phyloP scores from a whole-genome alignment of 2,329 filamentous ascomycete genomes.

The Macroventuria anomochaeta region DNA sequence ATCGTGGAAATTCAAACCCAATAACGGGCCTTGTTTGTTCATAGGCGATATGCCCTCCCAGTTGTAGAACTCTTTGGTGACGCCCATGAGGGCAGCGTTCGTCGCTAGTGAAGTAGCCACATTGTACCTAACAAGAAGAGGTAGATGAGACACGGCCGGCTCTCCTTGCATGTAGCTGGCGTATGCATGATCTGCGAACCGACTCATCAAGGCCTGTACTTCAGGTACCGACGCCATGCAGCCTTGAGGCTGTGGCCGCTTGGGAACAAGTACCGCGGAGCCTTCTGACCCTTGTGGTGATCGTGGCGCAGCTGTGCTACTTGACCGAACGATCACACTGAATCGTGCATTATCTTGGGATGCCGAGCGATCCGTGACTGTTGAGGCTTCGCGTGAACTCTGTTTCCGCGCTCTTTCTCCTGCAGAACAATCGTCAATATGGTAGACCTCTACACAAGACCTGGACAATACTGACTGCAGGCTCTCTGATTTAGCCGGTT shows the following conservation, averaged over 20 bases:
- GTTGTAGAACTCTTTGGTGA: conserved; percentile 13
- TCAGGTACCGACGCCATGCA: conserved; percentile 14
- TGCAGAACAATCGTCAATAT: neutral
- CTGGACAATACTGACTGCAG: conserved; percentile 10
- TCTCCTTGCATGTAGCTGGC: conserved; percentile 24
- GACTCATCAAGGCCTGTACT: conserved; percentile 19
- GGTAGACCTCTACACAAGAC: neutral
- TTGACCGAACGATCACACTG: too few relatives aligned
- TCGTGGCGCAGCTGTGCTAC: neutral
- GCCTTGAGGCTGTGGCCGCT: neutral
- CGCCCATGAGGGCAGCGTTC: conserved; percentile 20
- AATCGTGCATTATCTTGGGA: neutral
- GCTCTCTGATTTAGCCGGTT: conserved; percentile 30
- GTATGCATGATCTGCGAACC: conserved; percentile 27
- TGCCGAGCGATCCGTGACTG: neutral
- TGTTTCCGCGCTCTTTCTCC: neutral
- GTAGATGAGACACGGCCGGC: conserved; percentile 18
- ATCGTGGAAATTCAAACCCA: neutral
- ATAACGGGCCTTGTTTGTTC: conserved; percentile 8
- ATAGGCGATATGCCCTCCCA: conserved; percentile 27
- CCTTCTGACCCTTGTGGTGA: neutral
- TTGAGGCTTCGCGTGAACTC: neutral
- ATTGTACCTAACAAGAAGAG: conserved; percentile 25
- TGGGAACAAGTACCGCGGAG: neutral
- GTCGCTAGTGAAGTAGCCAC: conserved; percentile 15